Base-by-base conservation (phyloP, 305 asterid species). In the Striga hermonthica region DNA sequence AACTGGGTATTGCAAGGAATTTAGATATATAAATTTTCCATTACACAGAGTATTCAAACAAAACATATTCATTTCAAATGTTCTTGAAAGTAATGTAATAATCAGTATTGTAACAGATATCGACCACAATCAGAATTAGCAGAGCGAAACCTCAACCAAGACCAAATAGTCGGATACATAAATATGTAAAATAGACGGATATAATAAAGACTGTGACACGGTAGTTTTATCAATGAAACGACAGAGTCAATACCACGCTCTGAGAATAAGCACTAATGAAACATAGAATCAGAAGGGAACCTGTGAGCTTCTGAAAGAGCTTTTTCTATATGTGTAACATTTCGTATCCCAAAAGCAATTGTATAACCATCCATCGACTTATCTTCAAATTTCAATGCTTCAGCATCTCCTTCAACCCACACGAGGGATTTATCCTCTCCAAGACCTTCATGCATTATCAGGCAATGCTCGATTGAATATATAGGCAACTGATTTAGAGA, bases 321-420 rank as follows among this genome's bases (percentile, higher is more conserved):
- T 74, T 86, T 92, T 70, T 92, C 97, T 67, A 89, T 89, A 65
- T 89, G 97, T 7, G 91, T 92, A 40, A 86, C 97, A 64, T 92
- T 92, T 80, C 98, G 84, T 68, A 89, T 89, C 61, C 98, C 98
- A 77, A 89, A 89, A 78, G 97, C 98, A 76, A 92, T 86, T 60
- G 98, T 92, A 76, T 89, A 92, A 65, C 95, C 96, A 70, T 92
- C 98, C 97, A 92, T 89, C 6, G 91, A 80, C 52, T 76, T 57
- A 66, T 84, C 95, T 65, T 75, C 93, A 58, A 89, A 89, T 37
- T 80, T 76, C 64, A 92, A 78, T 78, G 87, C 81, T 77, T 92
- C 97, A 5, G 97, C 97, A 77, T 92, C 95, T 77, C 97, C 97
- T 70, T 89, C 96, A 47, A 86, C 91, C 98, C 98, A 92, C 68